Conservation (phyloP, 768 basidiomycete species). For the Arthromyces matolae region DNA sequence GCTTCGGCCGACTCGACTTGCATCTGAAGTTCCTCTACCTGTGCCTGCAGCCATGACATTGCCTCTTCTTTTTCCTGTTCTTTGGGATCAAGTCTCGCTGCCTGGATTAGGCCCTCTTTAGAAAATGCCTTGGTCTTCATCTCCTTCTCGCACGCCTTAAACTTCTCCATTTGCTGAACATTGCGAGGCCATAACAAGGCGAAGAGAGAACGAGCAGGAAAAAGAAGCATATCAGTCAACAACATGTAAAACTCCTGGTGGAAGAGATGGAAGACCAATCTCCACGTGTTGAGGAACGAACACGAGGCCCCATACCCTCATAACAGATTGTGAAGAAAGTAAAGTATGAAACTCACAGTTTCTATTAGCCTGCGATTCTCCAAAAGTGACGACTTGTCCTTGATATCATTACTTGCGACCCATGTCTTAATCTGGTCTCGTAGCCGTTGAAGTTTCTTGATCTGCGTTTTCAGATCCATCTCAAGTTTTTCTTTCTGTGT, state of each 20-base stretch:
- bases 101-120: slow-evolving; percentile 94
- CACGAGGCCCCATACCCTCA: slow-evolving; percentile 12
- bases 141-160: slow-evolving; percentile 99
- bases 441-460: slow-evolving; percentile 96
- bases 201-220: slow-evolving; percentile 21
- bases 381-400: slow-evolving; percentile 90
- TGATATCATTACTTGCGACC: slow-evolving; percentile 97
- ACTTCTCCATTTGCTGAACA: slow-evolving; percentile 99
- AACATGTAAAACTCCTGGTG: slow-evolving; percentile 15
- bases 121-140: slow-evolving; percentile 99
- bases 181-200: slow-evolving; percentile 21
- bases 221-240: slow-evolving; percentile 20
- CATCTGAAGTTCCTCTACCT: slow-evolving; percentile 87
- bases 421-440: slow-evolving; percentile 99
- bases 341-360: slow-evolving; percentile 60
- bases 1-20: slow-evolving; percentile 95
- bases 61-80: slow-evolving; percentile 95
- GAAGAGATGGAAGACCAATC: slow-evolving; percentile 9
- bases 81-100: slow-evolving; percentile 92
- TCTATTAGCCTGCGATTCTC: slow-evolving; percentile 97
- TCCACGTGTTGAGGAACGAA: slow-evolving; percentile 15
- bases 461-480: slow-evolving; percentile 72
- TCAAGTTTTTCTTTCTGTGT: slow-evolving; percentile 54
- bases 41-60: slow-evolving; percentile 79
- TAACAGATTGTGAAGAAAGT: slow-evolving; percentile 14